phyloP scores from a whole-genome alignment of 805 yeast species.

The Candida anglica region DNA sequence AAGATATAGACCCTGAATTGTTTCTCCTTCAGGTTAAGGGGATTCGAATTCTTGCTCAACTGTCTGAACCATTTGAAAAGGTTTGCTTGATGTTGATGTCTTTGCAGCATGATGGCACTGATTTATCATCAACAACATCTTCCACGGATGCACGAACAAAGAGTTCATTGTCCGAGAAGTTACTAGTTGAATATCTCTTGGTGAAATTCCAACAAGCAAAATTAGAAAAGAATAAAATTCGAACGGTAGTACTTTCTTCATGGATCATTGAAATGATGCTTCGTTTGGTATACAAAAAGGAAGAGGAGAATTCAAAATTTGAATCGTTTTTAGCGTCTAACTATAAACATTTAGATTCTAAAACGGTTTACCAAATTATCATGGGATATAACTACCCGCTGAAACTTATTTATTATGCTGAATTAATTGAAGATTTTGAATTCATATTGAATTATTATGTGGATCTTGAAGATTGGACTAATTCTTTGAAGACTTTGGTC shows the following conservation, averaged over 20 bases:
- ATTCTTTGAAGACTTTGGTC: slow-evolving; percentile 59
- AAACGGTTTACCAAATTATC: slow-evolving; percentile 70
- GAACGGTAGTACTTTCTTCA: slow-evolving; percentile 48
- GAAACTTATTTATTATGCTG: slow-evolving; percentile 66
- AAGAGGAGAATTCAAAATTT: slow-evolving; percentile 18
- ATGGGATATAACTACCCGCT: slow-evolving; percentile 60
- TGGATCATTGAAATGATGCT: slow-evolving; percentile 64
- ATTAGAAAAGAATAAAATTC: slow-evolving; percentile 23
- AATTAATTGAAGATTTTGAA: slow-evolving; percentile 60
- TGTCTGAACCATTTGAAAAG: slow-evolving; percentile 65
- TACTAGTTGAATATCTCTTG: slow-evolving; percentile 31
- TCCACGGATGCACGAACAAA: background rate
- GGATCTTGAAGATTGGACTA: slow-evolving; percentile 66
- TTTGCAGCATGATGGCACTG: background rate
- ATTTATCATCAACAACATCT: background rate
- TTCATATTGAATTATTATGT: slow-evolving; percentile 70
- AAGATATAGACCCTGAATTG: slow-evolving; percentile 10
- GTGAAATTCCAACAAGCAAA: slow-evolving; percentile 24
- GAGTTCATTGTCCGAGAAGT: slow-evolving; percentile 13
- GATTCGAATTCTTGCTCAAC: slow-evolving; percentile 48
- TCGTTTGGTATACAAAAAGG: slow-evolving; percentile 41
- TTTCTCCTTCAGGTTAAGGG: slow-evolving; percentile 37
- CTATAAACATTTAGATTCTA: slow-evolving; percentile 51
- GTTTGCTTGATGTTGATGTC: slow-evolving; percentile 50
- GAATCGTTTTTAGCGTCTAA: slow-evolving; percentile 50